A percentile compares a stretch with the other conserved stretches of the same genome.
Conservation (phyloP, 148 eudicot genomes). For the Amaranthus palmeri region DNA sequence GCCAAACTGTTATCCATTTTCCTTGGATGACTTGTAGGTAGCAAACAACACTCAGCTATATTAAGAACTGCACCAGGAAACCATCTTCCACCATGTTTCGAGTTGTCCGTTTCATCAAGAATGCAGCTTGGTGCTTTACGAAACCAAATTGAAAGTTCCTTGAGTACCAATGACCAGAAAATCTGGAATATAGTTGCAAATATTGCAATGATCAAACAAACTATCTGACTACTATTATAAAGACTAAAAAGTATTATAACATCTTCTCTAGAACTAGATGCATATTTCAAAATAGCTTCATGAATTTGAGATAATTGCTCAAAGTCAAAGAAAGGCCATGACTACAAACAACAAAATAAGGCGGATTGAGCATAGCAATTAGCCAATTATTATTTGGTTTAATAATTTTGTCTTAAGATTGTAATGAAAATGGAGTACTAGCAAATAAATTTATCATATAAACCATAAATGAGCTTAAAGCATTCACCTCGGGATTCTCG, state of each 20-base stretch:
- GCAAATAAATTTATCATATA: neutral
- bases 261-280: no score
- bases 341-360: no score
- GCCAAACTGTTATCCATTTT: conserved; percentile 63
- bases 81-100: conserved; percentile 83
- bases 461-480: neutral
- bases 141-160: conserved; percentile 61
- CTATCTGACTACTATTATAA: neutral
- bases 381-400: no score
- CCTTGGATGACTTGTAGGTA: conserved; percentile 39
- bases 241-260: no score
- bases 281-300: no score
- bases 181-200: conserved; percentile 40
- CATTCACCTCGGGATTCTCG: conserved; percentile 66
- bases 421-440: neutral
- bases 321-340: no score
- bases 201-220: neutral
- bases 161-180: conserved; percentile 65
- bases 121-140: conserved; percentile 55
- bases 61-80: conserved; percentile 82
- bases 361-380: no score
- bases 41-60: conserved; percentile 75
- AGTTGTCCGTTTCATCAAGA: conserved; percentile 53
- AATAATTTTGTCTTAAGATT: neutral
- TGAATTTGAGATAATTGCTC: no score